Conservation (phyloP, 306 rosid genomes). For the Vigna unguiculata region DNA sequence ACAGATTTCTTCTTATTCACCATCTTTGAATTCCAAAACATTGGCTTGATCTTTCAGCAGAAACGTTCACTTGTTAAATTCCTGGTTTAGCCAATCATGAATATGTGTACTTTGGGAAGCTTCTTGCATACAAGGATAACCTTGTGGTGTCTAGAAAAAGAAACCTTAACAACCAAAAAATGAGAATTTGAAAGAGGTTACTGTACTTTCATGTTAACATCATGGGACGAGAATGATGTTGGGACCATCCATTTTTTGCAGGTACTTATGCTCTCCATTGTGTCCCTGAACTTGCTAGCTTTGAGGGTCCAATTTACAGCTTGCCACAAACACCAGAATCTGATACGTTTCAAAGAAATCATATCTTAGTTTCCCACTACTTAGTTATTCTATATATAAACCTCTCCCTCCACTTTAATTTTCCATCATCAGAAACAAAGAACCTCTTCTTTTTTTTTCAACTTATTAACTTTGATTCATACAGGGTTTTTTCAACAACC, state of each 20-base stretch:
- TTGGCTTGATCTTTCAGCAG: no score
- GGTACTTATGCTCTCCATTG: background rate
- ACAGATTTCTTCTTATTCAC: no score
- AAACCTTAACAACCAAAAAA: background rate
- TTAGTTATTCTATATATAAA: slow-evolving; percentile 27
- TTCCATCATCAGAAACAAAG: slow-evolving; percentile 19
- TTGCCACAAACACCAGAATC: slow-evolving; percentile 36
- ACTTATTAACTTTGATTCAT: background rate
- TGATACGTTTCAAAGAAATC: slow-evolving; percentile 17
- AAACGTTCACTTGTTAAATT: background rate
- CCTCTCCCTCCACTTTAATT: background rate
- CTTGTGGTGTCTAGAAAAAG: background rate
- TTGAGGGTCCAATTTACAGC: slow-evolving; percentile 35
- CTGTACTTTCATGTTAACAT: slow-evolving; percentile 3
- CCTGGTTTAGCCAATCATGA: background rate
- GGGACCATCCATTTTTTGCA: slow-evolving; percentile 12
- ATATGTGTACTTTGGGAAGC: slow-evolving; percentile 2
- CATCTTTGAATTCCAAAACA: no score
- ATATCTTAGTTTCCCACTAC: slow-evolving; percentile 18
- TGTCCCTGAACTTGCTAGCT: slow-evolving; percentile 34
- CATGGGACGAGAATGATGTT: slow-evolving; percentile 14
- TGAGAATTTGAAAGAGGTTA: background rate
- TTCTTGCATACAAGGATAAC: background rate
- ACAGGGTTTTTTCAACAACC: no score
- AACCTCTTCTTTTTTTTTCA: background rate